A percentile compares a stretch with the other conserved stretches of the same genome.
These are phyloP conservation scores for Moricandia moricandioides DNA, from an alignment of 345 rosid species.

Conservation along the genomic window DNA sequence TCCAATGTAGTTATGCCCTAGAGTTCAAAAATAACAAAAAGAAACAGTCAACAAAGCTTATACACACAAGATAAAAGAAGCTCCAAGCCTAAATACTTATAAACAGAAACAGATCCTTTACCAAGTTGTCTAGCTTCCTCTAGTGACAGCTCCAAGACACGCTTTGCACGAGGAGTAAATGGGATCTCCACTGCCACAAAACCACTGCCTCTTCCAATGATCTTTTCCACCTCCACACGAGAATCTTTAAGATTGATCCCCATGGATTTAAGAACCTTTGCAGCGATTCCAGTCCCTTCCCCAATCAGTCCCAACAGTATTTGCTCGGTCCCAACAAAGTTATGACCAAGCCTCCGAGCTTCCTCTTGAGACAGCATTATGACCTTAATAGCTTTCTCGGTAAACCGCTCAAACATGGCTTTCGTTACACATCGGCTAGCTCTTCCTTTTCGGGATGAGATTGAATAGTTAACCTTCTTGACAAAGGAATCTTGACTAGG, in stretches of 20 bases:
- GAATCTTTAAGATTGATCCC: constrained; percentile 95
- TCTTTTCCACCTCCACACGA: constrained; percentile 95
- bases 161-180: constrained; percentile 97
- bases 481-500: constrained; percentile 47
- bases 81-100: too few species aligned
- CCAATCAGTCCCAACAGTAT: constrained; percentile 85
- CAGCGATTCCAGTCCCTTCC: constrained; percentile 96
- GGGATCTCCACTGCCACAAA: constrained; percentile 97
- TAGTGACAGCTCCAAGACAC: constrained; percentile 83
- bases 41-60: too few species aligned
- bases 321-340: constrained; percentile 97
- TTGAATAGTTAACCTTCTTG: constrained; percentile 36
- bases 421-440: constrained; percentile 49
- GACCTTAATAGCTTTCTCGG: constrained; percentile 94
- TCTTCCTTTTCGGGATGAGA: constrained; percentile 46
- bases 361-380: constrained; percentile 97
- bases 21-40: constrained; percentile 19
- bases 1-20: constrained; percentile 98
- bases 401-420: constrained; percentile 95
- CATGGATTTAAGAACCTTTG: constrained; percentile 93
- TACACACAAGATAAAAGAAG: too few species aligned
- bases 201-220: constrained; percentile 95
- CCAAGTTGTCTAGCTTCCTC: constrained; percentile 93
- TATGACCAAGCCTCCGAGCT: constrained; percentile 93
- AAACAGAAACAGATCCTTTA: too few species aligned